Evolutionary conservation across 495 filamentous ascomycete genomes (phyloP).

Genomic region (Aspergillus cristatus): DNA sequence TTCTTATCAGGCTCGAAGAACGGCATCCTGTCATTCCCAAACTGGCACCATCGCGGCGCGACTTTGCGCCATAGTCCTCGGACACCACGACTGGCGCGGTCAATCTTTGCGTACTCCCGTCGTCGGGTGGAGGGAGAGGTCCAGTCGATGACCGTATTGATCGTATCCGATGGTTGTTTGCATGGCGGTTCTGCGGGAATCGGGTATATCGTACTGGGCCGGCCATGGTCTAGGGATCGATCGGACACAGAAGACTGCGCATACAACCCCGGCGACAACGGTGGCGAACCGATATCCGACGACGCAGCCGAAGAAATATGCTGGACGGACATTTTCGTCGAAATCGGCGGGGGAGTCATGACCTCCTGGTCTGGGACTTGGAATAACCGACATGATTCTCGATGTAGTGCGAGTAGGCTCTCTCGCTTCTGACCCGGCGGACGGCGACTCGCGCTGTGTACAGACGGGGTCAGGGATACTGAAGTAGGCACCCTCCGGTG

Average conservation of each 20-base stretch:
- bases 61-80: conserved; percentile 37
- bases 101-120: conserved; percentile 41
- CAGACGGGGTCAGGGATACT: conserved; percentile 21
- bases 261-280: too few species aligned
- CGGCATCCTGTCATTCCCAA: conserved; percentile 19
- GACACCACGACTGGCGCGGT: conserved; percentile 36
- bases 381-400: conserved; percentile 38
- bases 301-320: conserved; percentile 7
- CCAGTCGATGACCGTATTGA: conserved; percentile 42
- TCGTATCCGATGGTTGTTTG: conserved; percentile 28
- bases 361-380: conserved; percentile 5
- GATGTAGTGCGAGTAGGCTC: conserved; percentile 33
- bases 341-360: too few species aligned
- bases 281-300: background rate
- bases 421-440: conserved; percentile 21
- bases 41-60: conserved; percentile 33
- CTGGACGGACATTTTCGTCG: too few species aligned
- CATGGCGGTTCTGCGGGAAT: background rate
- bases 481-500: conserved; percentile 18
- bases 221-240: conserved; percentile 4
- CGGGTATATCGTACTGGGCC: too few species aligned
- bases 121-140: conserved; percentile 38
- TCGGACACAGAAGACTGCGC: too few species aligned
- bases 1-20: conserved; percentile 36
- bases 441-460: conserved; percentile 10